Evolutionary conservation across 1,139 yeast species (phyloP).

Genomic region (Sugiyamaella novakii): DNA sequence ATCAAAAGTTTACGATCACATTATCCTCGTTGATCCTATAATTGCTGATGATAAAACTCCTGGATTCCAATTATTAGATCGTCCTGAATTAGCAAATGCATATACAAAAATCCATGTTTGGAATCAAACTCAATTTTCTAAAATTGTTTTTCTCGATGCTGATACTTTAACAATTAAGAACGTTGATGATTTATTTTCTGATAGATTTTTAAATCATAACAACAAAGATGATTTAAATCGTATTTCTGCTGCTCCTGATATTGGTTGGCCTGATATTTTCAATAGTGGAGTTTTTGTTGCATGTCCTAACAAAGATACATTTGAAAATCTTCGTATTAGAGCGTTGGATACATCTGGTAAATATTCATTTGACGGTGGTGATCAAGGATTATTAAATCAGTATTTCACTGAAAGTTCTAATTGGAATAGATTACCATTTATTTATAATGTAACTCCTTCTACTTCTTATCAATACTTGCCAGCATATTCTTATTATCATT

Average conservation of each 20-base stretch:
- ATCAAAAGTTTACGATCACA: conserved; percentile 38
- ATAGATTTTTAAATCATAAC: conserved; percentile 32
- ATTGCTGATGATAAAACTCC: conserved; percentile 35
- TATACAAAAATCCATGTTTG: conserved; percentile 75
- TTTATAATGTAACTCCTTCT: conserved; percentile 83
- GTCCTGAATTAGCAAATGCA: conserved; percentile 76
- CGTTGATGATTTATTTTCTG: conserved; percentile 46
- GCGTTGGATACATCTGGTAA: conserved; percentile 41
- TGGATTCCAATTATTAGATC: conserved; percentile 52
- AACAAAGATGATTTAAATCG: conserved; percentile 21
- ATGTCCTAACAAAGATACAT: conserved; percentile 57
- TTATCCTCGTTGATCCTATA: conserved; percentile 41
- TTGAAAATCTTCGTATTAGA: conserved; percentile 45
- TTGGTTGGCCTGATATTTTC: conserved; percentile 95
- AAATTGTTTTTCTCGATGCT: conserved; percentile 75
- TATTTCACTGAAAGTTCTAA: conserved; percentile 53
- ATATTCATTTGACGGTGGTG: conserved; percentile 88
- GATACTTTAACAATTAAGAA: conserved; percentile 69
- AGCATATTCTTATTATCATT: conserved; percentile 64
- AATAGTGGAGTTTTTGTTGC: conserved; percentile 83
- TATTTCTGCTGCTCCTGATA: conserved; percentile 76
- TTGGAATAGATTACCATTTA: conserved; percentile 77
- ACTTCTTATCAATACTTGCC: conserved; percentile 81
- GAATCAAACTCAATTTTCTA: conserved; percentile 60
- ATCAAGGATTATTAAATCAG: conserved; percentile 88